These are phyloP conservation scores for Cryphonectria japonica DNA, from an alignment of 2,329 filamentous ascomycete species.

Conservation along the genomic window DNA sequence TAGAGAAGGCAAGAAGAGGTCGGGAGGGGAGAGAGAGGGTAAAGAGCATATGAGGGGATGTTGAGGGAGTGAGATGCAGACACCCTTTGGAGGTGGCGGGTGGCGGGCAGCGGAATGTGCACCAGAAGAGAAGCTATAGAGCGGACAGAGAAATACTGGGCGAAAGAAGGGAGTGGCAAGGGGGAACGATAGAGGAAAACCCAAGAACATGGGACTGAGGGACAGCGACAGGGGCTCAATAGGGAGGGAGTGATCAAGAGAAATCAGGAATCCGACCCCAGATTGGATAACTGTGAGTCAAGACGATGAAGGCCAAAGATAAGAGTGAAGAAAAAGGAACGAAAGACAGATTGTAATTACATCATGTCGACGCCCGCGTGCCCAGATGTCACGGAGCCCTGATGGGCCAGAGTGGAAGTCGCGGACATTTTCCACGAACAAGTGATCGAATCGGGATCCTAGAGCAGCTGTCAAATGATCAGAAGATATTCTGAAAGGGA, in stretches of 20 bases:
- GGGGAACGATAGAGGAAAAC: background rate
- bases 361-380: background rate
- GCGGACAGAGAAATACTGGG: background rate
- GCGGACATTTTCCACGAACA: too few species aligned
- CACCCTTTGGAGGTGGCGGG: too few species aligned
- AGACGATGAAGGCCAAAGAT: background rate
- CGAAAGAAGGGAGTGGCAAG: background rate
- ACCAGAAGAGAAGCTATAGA: background rate
- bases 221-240: background rate
- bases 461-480: background rate
- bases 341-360: background rate
- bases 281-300: background rate
- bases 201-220: background rate
- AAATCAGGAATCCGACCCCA: background rate
- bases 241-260: too few species aligned
- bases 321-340: too few species aligned
- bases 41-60: too few species aligned
- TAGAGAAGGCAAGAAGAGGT: too few species aligned
- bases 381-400: background rate
- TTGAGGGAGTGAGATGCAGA: too few species aligned
- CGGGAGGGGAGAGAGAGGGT: background rate
- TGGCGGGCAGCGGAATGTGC: too few species aligned
- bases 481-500: background rate
- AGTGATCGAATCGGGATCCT: too few species aligned
- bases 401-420: slow-evolving; percentile 2